Base-by-base conservation (phyloP, 805 yeast species). In the Candida incommunis region DNA sequence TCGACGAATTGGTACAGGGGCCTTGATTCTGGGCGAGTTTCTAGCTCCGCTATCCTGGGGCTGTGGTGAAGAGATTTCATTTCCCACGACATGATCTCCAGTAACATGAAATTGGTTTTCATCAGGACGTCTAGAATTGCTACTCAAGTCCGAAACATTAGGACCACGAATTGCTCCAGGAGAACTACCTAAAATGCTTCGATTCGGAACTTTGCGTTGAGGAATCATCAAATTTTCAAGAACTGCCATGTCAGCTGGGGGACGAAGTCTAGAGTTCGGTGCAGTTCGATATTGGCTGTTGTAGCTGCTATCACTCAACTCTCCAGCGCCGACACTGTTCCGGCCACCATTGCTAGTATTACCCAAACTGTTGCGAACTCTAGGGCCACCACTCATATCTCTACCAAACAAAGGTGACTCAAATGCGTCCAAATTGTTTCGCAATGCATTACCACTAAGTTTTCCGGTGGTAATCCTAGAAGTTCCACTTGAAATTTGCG, bases 391-490 rank as follows among this genome's bases (percentile, higher is more conserved):
- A n/a, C n/a, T n/a, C 27, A 25, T 25, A 20, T 49, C 48, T 15
- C 50, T 42, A 2, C 50, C 52, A 45, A 49, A 49, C 22, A 40
- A 43, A 4, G 52, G 50, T 13, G 48, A 45, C 23, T 49, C 52
- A 26, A 45, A 49, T 7, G 45, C 40, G 40, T 45, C 50, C n/a
- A 49, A 44, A 21, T 45, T 43, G 41, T 43, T 31, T 23, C 52
- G 34, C n/a, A 49, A 16, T 9, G 37, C 37, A n/a, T 31, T 31
- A 31, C 37, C 37, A n/a, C 37, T 31, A 11, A 31, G 18, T 18
- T 31, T 31, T 5, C 37, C 37, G 20, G 37, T 31, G 18, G 37
- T 31, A 18, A 31, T 31, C 4, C 37, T 11, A 31, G 37, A 31
- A 18, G 18, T 18, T 5, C 37, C 20, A 31, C 37, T 16, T 9